phyloP scores from a whole-genome alignment of 768 basidiomycete species.

The Rossbeevera mucosa region DNA sequence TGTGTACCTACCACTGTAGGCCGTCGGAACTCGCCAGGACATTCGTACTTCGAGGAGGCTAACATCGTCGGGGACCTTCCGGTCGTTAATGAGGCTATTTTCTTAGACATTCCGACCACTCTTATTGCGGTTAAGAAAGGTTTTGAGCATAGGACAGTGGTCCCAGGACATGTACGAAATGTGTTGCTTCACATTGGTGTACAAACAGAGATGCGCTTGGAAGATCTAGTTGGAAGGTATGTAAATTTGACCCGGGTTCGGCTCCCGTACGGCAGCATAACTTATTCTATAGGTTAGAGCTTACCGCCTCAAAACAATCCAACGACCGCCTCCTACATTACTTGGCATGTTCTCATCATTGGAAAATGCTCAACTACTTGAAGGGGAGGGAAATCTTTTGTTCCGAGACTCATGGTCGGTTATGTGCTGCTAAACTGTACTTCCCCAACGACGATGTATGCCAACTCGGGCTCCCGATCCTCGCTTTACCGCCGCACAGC shows the following conservation, averaged over 20 bases:
- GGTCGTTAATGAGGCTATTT: conserved; percentile 1
- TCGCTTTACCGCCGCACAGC: conserved; percentile 35
- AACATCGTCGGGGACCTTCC: conserved; percentile 52
- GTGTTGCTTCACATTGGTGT: not conserved
- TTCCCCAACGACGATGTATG: conserved; percentile 70
- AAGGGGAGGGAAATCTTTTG: conserved; percentile 5
- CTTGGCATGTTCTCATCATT: conserved; percentile 57
- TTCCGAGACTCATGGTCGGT: conserved; percentile 1
- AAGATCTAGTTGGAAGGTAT: conserved; percentile 6
- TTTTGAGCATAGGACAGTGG: not conserved
- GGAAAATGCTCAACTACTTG: conserved; percentile 15
- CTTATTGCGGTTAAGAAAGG: not conserved
- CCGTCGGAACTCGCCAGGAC: conserved; percentile 52
- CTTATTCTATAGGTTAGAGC: conserved; percentile 7
- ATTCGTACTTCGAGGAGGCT: conserved; percentile 82
- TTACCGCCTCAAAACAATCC: conserved; percentile 7
- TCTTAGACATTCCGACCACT: not conserved
- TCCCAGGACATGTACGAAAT: not conserved
- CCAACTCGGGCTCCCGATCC: conserved; percentile 68
- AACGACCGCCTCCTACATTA: conserved; percentile 37
- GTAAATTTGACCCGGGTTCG: conserved; percentile 41
- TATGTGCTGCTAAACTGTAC: conserved; percentile 52
- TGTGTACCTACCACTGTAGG: conserved; percentile 77
- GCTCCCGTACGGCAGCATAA: conserved; percentile 16
- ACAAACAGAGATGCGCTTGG: conserved; percentile 37